These are phyloP conservation scores for Penicillium psychrofluorescens DNA, from an alignment of 495 filamentous ascomycete species.

Conservation along the genomic window DNA sequence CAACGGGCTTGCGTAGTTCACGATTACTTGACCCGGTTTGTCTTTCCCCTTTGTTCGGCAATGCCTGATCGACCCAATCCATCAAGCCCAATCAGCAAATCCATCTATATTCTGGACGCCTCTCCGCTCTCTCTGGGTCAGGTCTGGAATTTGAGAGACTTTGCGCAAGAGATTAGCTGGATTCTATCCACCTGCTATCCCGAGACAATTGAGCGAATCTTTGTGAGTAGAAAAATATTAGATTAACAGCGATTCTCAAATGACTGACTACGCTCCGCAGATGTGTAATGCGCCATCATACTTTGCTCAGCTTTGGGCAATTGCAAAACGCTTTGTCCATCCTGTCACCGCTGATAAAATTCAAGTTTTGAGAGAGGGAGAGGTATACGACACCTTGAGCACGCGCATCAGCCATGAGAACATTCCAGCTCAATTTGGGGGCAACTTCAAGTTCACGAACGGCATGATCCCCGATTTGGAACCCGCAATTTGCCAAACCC, in stretches of 20 bases:
- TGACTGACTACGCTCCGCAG: constrained; percentile 1
- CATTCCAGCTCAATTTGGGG: constrained; percentile 18
- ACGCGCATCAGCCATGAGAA: constrained; percentile 14
- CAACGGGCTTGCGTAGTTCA: constrained; percentile 16
- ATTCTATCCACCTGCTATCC: constrained; percentile 25
- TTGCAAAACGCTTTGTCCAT: constrained; percentile 19
- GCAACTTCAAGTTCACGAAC: constrained; percentile 10
- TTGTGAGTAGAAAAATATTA: constrained; percentile 10
- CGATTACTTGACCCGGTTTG: constrained; percentile 20
- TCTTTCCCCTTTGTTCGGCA: constrained; percentile 25
- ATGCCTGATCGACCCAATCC: constrained; percentile 7
- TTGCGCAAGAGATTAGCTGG: constrained; percentile 18
- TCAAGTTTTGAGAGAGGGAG: constrained; percentile 4
- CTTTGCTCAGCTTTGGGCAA: constrained; percentile 18
- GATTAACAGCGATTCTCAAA: background rate
- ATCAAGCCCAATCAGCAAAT: constrained; percentile 8
- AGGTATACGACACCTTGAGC: constrained; percentile 11
- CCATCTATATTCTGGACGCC: constrained; percentile 21
- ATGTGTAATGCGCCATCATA: constrained; percentile 22
- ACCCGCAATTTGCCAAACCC: background rate
- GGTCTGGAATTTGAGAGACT: constrained; percentile 17
- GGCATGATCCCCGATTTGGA: constrained; percentile 19
- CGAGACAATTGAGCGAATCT: constrained; percentile 19
- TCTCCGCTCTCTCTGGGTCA: constrained; percentile 15
- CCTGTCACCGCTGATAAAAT: constrained; percentile 22